phyloP scores from a whole-genome alignment of 1,284 basidiomycete species.

The Microbotryum intermedium region DNA sequence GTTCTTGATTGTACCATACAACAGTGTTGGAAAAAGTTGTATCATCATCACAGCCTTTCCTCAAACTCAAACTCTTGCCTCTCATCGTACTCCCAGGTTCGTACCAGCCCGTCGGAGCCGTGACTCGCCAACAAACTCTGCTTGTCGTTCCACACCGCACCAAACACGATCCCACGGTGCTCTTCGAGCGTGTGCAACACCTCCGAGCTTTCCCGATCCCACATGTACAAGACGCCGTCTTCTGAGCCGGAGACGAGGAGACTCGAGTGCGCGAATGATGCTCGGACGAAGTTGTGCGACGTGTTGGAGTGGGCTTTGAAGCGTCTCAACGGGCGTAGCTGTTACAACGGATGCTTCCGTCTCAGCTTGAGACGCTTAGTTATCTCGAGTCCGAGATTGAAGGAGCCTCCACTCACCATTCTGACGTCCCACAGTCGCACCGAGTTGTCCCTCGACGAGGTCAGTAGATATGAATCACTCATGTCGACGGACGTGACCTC shows the following conservation, averaged over 20 bases:
- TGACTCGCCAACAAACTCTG: conserved; percentile 41
- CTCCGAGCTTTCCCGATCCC: conserved; percentile 37
- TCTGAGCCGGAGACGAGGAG: conserved; percentile 44
- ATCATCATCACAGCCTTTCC: too few species aligned
- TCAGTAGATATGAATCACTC: conserved; percentile 43
- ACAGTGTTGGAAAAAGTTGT: too few species aligned
- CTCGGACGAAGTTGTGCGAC: conserved; percentile 45
- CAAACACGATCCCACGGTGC: conserved; percentile 38
- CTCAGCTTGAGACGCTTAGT: neutral
- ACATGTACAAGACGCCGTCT: conserved; percentile 39
- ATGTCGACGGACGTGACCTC: conserved; percentile 46
- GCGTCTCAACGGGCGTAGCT: conserved; percentile 42
- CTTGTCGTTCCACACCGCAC: conserved; percentile 42
- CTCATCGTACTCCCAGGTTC: conserved; percentile 39
- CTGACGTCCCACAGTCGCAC: conserved; percentile 41
- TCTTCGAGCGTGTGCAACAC: conserved; percentile 38
- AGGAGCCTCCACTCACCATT: conserved; percentile 35
- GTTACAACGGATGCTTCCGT: conserved; percentile 6
- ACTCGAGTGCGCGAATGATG: conserved; percentile 41
- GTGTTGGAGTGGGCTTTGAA: conserved; percentile 48
- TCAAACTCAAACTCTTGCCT: neutral
- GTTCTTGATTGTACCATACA: too few species aligned
- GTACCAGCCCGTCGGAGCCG: conserved; percentile 44
- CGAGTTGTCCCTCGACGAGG: conserved; percentile 46
- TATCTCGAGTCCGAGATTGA: conserved; percentile 17